Evolutionary conservation across 2,329 filamentous ascomycete genomes (phyloP), one percentile per base, ranked within the genome.

Genomic region (Apiospora marii): DNA sequence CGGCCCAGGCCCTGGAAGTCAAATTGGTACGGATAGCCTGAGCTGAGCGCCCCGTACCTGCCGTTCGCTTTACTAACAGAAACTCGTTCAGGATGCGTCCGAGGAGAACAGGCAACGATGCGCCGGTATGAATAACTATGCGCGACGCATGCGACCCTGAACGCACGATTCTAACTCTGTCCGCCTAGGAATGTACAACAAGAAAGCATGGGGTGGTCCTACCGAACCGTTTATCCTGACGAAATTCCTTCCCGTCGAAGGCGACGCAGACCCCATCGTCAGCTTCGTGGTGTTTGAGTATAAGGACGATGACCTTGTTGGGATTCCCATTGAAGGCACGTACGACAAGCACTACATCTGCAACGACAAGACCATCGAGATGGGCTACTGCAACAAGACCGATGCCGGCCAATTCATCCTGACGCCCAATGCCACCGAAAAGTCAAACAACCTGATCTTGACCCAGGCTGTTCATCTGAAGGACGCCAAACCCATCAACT

Each of bases 271-370:
- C 81, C 92, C 93, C 6, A 86, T 94, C 61, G 92, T 95, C 75
- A 97, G 94, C 82, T 84, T 98, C 77, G 87, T 98, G 70, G 92
- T 99, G 75, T 99, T 98, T 82, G 96, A 99, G 84, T 99, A 95
- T 94, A 91, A 89, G 76, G 96, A 99, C 80, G 91, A 93, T 80
- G 84, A 90, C 70, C 87, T 96, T 71, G 91, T 99, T 75, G 95
- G 96, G 61, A 88, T 93, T 73, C 87, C 88, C 48, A 85, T 90
- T 69, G 86, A 86, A 41, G 83, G 85, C 81, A 70, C 67, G 64
- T 68, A 68, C 41, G 27, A 67, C 19, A 61, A 69, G 69, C 71
- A 69, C 68, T 72, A 78, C 78, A 93, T 98, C 76, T 99, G 96
- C 85, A 91, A 94, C 81, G 86, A 92, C 61, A 87, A 90, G 51